Evolutionary conservation across 2,329 filamentous ascomycete genomes (phyloP), one percentile per base, ranked within the genome.

Genomic region (Geosmithia morbida): DNA sequence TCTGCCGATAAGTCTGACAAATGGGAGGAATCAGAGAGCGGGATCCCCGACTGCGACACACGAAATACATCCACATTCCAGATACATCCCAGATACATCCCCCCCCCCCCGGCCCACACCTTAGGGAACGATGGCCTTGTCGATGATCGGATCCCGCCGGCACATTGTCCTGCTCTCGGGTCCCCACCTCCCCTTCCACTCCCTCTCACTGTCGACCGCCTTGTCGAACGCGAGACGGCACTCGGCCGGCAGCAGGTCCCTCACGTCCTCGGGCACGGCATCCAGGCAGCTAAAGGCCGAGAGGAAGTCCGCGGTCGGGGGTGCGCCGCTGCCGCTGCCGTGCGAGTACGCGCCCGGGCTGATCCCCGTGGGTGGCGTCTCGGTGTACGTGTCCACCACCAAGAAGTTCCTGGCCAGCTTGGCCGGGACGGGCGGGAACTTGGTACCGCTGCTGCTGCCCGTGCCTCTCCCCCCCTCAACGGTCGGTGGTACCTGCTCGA

Each of bases 171-270:
- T 64, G 37, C 62, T 69, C 64, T 96, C 89, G 5, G 75, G 72
- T 16, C 75, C 76, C 87, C 88, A 95, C 52, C 72, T 74, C 30
- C 64, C 68, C 61, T 85, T 85, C 85, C 88, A 97, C 47, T 74
- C 65, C 50, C 66, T 62, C 62, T 95, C 86, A 48, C 74, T 70
- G 11, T 66, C 65, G 46, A 80, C 68, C 2, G 86, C 82, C 47
- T 75, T 69, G 46, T 87, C 70, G 51, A 95, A 88, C 0, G 85
- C 83, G 39, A 70, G 66, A 39, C 83, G 76, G 61, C 87, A 92
- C 52, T 86, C 80, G 1, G 73, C 63, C 1, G 83, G 83, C 49
- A 89, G 68, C 49, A 83, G 70, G 29, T 77, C 74, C 49, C 76
- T 69, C 52, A 87, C 70, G 10, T 87, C 83, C 45, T 79, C 72